phyloP scores from a whole-genome alignment of 2,329 filamentous ascomycete genomes.

The Cercospora sp. region DNA sequence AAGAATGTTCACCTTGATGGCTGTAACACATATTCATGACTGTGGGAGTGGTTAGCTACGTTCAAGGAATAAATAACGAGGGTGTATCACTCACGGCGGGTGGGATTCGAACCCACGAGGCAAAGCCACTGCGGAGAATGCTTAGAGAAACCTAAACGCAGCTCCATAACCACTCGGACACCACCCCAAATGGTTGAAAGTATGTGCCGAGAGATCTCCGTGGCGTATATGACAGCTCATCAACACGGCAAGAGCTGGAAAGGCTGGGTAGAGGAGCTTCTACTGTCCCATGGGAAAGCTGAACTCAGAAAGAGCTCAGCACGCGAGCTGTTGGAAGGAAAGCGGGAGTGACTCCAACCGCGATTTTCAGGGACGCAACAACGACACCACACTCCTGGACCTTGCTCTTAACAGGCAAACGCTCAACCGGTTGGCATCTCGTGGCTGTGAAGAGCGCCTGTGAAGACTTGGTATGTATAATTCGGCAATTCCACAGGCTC shows the following conservation, averaged over 20 bases:
- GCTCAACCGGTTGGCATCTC: not conserved
- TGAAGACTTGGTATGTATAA: not conserved
- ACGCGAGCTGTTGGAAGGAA: not conserved
- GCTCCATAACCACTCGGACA: conserved; percentile 36
- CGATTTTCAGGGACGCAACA: not conserved
- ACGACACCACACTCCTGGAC: not conserved
- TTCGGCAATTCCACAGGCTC: not conserved
- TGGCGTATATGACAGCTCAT: not conserved
- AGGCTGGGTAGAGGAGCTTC: not conserved
- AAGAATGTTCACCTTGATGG: no score
- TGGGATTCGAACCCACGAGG: conserved; percentile 32
- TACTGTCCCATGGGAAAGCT: not conserved
- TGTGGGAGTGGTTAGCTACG: no score
- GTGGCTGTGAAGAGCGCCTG: not conserved
- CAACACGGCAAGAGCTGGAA: no score
- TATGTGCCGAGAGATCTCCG: conserved; percentile 5
- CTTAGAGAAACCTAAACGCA: conserved; percentile 35
- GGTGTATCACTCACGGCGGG: no score
- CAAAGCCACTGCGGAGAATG: conserved; percentile 35
- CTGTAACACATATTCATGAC: no score
- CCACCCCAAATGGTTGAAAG: conserved; percentile 14
- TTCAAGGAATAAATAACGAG: no score
- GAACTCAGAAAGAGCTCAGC: not conserved
- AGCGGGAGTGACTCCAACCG: not conserved
- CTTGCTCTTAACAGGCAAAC: not conserved